phyloP scores from a whole-genome alignment of 2,329 filamentous ascomycete species.

The Celoporthe dispersa region DNA sequence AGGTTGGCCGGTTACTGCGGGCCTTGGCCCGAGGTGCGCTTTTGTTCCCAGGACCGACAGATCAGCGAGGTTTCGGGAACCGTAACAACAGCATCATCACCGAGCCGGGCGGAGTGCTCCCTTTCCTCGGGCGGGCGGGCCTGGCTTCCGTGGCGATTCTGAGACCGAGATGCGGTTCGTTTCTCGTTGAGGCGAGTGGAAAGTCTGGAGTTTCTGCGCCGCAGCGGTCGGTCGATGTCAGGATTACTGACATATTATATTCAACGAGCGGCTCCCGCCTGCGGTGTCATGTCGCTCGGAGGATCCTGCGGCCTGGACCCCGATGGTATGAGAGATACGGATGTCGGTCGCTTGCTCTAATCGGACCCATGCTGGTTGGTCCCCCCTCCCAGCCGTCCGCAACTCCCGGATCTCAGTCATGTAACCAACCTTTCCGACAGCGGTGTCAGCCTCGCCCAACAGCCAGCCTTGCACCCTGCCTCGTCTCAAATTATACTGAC shows the following conservation, averaged over 20 bases:
- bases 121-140: background rate
- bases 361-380: background rate
- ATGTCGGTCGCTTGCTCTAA: slow-evolving; percentile 4
- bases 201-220: background rate
- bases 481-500: background rate
- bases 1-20: slow-evolving; percentile 6
- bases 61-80: slow-evolving; percentile 20
- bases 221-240: background rate
- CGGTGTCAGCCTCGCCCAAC: background rate
- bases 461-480: background rate
- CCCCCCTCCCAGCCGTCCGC: background rate
- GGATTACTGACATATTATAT: background rate
- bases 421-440: background rate
- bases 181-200: background rate
- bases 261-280: background rate
- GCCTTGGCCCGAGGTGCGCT: background rate
- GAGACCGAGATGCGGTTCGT: background rate
- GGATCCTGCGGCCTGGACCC: background rate
- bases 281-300: background rate
- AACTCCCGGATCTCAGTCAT: background rate
- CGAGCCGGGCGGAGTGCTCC: background rate
- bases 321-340: slow-evolving; percentile 1
- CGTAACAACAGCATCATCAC: slow-evolving; percentile 7
- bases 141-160: background rate
- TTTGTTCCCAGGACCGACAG: background rate